Base-by-base conservation (phyloP, 768 basidiomycete genomes). In the Grammothele lineata region DNA sequence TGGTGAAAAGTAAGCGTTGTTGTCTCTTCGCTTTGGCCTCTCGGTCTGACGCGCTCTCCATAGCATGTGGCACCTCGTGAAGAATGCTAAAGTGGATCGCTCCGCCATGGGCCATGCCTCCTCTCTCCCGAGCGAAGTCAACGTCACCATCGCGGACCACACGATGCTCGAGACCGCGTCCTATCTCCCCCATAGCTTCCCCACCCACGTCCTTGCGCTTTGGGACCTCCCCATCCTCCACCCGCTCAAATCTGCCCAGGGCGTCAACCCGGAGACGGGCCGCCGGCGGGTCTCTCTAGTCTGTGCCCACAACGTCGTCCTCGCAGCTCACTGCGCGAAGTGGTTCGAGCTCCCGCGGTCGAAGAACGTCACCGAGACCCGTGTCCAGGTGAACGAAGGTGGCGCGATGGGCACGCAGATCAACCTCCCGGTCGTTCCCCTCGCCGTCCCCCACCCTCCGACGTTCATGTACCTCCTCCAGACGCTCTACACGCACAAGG, bases 401-500 rank as follows among this genome's bases (percentile, higher is more conserved):
- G 41, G 48, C 30, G 41, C 55, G 25, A 36, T 54, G 9, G 63
- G 53, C 43, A 59, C 56, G 17, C 39, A 42, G 35, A 35, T 58
- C 41, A 61, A 54, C 12, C 55, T 91, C 4, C 87, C 89, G 18
- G 77, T 91, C 15, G 70, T 89, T 11, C 82, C 81, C 2, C 65
- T 92, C 55, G 71, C 77, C 34, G 71, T 92, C 11, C 88, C 89
- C 2, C 82, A 84, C 2, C 79, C 85, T 0, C 73, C 76, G 2
- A 78, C 85, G 0, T 90, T 89, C 66, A 66, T 78, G 8, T 64
- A 80, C 25, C 70, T 92, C 8, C 80, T 81, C 54, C 63, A 70
- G 0, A 89, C 76, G 70, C 70, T 92, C 54, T 88, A 92, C 68
- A 76, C 75, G 22, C 81, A 85, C 59, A 75, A 78, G 51, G 69